Percentiles rank a stretch among this genome's conserved stretches.
These are phyloP conservation scores for Rhododendron henanense DNA, from an alignment of 148 eudicot genomes.

Conservation along the genomic window DNA sequence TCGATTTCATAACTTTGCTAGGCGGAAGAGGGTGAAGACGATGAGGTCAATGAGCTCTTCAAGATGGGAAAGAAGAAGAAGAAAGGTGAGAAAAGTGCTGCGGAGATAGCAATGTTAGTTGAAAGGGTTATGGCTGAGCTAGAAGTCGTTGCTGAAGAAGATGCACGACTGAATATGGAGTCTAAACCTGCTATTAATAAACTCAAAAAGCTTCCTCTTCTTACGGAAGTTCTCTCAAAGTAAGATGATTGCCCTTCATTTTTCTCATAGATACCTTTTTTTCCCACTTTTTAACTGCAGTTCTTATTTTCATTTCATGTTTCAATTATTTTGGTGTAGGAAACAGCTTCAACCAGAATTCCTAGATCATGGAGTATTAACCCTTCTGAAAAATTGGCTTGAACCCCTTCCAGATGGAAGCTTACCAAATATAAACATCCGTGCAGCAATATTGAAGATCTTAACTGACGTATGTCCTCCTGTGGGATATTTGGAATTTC, in stretches of 20 bases:
- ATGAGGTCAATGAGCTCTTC: constrained; percentile 68
- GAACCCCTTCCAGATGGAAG: constrained; percentile 99
- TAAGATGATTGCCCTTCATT: constrained; percentile 24
- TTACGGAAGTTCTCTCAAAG: constrained; percentile 88
- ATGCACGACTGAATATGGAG: constrained; percentile 66
- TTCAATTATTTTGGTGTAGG: constrained; percentile 39
- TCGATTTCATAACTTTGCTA: not conserved
- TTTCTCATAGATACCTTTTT: not conserved
- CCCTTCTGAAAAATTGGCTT: constrained; percentile 84
- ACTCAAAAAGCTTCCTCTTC: constrained; percentile 84
- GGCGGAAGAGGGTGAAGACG: constrained; percentile 97
- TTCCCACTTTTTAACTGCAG: not conserved
- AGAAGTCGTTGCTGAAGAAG: constrained; percentile 93
- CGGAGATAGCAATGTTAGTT: constrained; percentile 77
- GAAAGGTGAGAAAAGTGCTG: constrained; percentile 92
- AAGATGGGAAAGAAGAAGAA: constrained; percentile 81
- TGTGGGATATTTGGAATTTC: not conserved
- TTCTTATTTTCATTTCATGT: not conserved
- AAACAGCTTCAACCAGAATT: constrained; percentile 95
- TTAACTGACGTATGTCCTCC: constrained; percentile 68
- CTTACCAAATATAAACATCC: constrained; percentile 90
- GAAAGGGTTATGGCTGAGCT: constrained; percentile 95
- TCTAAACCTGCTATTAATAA: constrained; percentile 93
- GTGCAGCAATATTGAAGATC: constrained; percentile 82
- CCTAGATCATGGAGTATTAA: constrained; percentile 91